These are phyloP conservation scores for Acacia confusa DNA, from an alignment of 306 rosid species.

Conservation along the genomic window DNA sequence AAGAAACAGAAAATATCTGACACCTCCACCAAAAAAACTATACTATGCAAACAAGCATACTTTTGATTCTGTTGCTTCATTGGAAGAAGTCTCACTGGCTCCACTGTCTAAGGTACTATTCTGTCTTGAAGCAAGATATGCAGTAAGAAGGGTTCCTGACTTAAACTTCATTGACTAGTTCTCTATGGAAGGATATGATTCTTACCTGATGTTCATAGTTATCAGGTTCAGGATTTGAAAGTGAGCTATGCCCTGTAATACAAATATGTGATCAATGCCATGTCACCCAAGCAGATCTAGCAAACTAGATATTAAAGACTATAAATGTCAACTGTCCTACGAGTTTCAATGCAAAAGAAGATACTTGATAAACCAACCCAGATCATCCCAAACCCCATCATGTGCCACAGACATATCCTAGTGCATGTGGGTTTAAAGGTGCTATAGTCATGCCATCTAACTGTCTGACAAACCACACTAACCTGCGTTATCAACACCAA, in stretches of 20 bases:
- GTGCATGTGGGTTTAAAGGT: constrained; percentile 19
- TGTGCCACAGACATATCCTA: constrained; percentile 11
- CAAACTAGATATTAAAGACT: constrained; percentile 9
- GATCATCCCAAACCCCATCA: constrained; percentile 5
- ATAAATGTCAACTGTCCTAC: constrained; percentile 15
- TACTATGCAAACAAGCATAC: constrained; percentile 47
- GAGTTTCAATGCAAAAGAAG: constrained; percentile 27
- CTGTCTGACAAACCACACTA: constrained; percentile 31
- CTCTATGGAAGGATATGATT: constrained; percentile 26
- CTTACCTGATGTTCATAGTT: constrained; percentile 64
- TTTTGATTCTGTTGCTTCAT: constrained; percentile 50
- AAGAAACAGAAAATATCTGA: constrained; percentile 25
- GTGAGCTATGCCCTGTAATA: constrained; percentile 56
- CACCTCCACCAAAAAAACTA: constrained; percentile 9
- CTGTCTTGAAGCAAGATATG: constrained; percentile 53
- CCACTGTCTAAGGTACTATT: constrained; percentile 49
- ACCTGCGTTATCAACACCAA: constrained; percentile 58
- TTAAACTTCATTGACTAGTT: constrained; percentile 34
- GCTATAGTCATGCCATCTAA: constrained; percentile 19
- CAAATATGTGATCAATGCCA: constrained; percentile 37
- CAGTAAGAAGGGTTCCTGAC: constrained; percentile 35
- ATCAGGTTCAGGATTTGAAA: constrained; percentile 55
- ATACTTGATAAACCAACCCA: constrained; percentile 29
- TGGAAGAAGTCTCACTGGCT: constrained; percentile 43
- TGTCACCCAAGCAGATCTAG: constrained; percentile 24